Base-by-base conservation (phyloP, 2,329 filamentous ascomycete species). In the Tolypocladium ophioglossoides region DNA sequence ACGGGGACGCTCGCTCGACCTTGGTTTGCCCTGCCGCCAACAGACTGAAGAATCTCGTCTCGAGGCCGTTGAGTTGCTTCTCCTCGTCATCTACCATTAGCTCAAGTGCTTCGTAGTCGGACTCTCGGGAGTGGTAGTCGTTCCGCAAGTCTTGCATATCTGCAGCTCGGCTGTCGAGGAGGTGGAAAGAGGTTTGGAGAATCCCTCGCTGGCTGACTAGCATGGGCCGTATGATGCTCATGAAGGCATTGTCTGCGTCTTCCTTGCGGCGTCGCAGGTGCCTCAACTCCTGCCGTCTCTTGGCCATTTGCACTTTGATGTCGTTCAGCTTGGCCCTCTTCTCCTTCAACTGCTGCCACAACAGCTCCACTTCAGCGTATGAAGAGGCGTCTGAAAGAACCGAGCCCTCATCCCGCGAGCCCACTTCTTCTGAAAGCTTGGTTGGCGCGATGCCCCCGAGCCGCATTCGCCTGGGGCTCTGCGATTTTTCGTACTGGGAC, bases 161-260 rank as follows among this genome's bases (percentile, higher is more conserved):
- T 16, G 58, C 60, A 44, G 74, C 59, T 10, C 62, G 61, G 20
- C 61, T 58, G 22, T 68, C 61, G 16, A 74, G 54, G 1, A 62
- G 40, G 12, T 62, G 57, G 7, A 60, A 51, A 1, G 65, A 57
- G 16, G 62, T 56, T 9, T 58, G 55, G 10, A 58, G 52, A 24
- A 57, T 50, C 24, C 61, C 58, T 16, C 57, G 55, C 22, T 61
- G 63, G 49, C 59, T 64, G 22, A 72, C 60, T 4, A 74, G 60
- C 27, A 73, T 62, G 0, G 69, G 70, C 4, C 72, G 65, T 22
- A 74, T 57, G 18, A 69, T 57, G 32, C 64, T 64, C 70, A 74
- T 73, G 48, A 74, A 72, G 1, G 63, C 63, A 57, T 74, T 73
- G 50, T 74, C 72, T 7, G 69, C 64, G 30, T 67, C 62, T 40